Evolutionary conservation across 1,139 yeast genomes (phyloP).

Genomic region (Taphrina deformans): DNA sequence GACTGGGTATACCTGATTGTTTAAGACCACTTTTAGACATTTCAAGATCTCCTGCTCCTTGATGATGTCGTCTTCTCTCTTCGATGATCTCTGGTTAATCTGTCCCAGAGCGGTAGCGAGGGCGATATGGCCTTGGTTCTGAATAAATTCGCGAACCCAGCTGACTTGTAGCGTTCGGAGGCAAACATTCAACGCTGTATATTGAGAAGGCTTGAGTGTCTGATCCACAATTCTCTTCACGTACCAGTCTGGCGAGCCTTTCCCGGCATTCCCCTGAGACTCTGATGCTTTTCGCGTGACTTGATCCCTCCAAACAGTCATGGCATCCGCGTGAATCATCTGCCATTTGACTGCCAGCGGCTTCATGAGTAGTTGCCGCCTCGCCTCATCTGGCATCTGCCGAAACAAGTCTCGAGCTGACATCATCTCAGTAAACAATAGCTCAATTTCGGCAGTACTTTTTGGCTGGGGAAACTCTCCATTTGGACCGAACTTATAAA

Average conservation of each 20-base stretch:
- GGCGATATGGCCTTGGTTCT: constrained; percentile 86
- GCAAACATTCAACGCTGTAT: constrained; percentile 86
- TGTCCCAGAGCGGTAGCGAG: constrained; percentile 61
- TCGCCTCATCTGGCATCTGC: constrained; percentile 68
- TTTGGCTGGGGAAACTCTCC: constrained; percentile 40
- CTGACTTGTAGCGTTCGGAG: constrained; percentile 85
- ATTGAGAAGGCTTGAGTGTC: constrained; percentile 65
- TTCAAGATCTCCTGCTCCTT: constrained; percentile 61
- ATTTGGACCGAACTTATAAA: constrained; percentile 32
- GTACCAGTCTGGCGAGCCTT: constrained; percentile 68
- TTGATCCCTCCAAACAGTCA: constrained; percentile 62
- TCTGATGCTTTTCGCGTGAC: constrained; percentile 38
- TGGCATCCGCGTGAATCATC: constrained; percentile 81
- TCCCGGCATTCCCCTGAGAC: constrained; percentile 44
- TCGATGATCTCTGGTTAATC: constrained; percentile 44
- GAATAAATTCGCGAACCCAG: constrained; percentile 83
- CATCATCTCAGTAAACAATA: constrained; percentile 52
- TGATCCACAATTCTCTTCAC: constrained; percentile 73
- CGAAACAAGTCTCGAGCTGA: constrained; percentile 60
- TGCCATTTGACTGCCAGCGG: constrained; percentile 84
- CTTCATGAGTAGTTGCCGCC: constrained; percentile 73
- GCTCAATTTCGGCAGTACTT: constrained; percentile 17
- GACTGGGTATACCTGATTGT: constrained; percentile 45
- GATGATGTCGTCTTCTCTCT: constrained; percentile 52
- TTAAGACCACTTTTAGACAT: constrained; percentile 63